Evolutionary conservation across 257 asterid species (phyloP).

Genomic region (Gynochthodes officinalis): DNA sequence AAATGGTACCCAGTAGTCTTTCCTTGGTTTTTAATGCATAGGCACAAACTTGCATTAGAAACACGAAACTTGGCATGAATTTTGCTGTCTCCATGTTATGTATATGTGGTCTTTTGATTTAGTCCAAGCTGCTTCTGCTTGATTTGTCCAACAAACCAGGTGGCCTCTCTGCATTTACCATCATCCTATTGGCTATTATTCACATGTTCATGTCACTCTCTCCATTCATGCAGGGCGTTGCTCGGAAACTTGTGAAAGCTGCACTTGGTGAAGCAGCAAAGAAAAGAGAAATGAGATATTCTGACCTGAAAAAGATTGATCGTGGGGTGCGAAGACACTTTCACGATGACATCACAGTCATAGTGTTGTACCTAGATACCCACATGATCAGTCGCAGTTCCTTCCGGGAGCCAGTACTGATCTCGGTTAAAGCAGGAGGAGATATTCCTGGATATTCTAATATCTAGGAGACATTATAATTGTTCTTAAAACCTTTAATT

Average conservation of each 20-base stretch:
- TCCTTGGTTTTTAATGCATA: neutral
- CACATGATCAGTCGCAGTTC: conserved; percentile 16
- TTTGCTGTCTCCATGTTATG: neutral
- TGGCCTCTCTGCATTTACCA: neutral
- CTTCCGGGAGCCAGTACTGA: conserved; percentile 6
- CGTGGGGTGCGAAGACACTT: conserved; percentile 34
- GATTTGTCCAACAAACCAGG: neutral
- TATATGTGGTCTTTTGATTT: too few species aligned
- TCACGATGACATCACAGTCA: conserved; percentile 35
- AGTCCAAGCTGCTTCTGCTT: too few species aligned
- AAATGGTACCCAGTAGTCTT: neutral
- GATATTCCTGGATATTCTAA: too few species aligned
- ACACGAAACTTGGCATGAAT: neutral
- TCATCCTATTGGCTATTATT: neutral
- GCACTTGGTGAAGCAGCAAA: conserved; percentile 33
- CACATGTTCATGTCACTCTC: neutral
- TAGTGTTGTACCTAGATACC: conserved; percentile 28
- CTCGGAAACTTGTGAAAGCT: conserved; percentile 28
- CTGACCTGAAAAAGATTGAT: conserved; percentile 29
- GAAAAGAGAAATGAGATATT: conserved; percentile 35
- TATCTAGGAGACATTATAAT: neutral
- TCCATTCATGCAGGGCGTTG: conserved; percentile 25
- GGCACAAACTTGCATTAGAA: neutral
- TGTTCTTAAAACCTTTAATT: neutral
- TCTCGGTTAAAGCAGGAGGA: conserved; percentile 24